Base-by-base conservation (phyloP, 2,329 filamentous ascomycete species). In the Sporothrix phasma region DNA sequence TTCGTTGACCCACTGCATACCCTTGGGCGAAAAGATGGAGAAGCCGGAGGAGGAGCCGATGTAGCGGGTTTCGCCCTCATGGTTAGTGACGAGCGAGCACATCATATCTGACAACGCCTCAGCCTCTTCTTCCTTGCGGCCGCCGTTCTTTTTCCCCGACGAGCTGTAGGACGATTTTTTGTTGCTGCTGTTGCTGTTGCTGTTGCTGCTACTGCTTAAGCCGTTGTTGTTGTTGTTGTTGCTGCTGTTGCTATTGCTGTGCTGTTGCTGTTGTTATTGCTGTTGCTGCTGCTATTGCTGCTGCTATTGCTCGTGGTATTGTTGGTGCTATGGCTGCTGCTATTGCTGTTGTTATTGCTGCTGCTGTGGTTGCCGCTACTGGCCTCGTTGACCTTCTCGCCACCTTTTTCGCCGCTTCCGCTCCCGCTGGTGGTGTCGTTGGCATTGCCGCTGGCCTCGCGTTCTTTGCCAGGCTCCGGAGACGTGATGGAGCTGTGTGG, bases 41-140 rank as follows among this genome's bases (percentile, higher is more conserved):
- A 97, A 97, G 3, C 94, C 94, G 2, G 94, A 99, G 0, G 93
- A 97, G 0, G 92, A 97, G 29, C 93, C 94, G 69, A 97, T 96
- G 73, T 96, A 99, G 75, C 94, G 84, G 7, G 93, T 97, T 78
- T 99, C 94, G 63, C 94, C 94, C 67, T 86, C 89, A 70, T 93
- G 92, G 73, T 96, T 97, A 1, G 93, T 97, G 34, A 99, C 92
- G 37, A 99, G 78, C 2, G 92, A 97, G 75, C 93, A 97, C 94
- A 99, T 97, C 88, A 97, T 94, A 76, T 99, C 94, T 0, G 93
- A 96, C 64, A 99, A 77, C 1, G 87, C 87, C 73, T 95, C 92
- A 1, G 96, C 89, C 70, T 96, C 89, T 68, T 88, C 81, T 69
- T 85, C 83, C 15, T 78, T 79, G 15, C 78, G 79, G 68, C 77